Base-by-base conservation (phyloP, 148 eudicot genomes). In the Rhododendron williamsianum region DNA sequence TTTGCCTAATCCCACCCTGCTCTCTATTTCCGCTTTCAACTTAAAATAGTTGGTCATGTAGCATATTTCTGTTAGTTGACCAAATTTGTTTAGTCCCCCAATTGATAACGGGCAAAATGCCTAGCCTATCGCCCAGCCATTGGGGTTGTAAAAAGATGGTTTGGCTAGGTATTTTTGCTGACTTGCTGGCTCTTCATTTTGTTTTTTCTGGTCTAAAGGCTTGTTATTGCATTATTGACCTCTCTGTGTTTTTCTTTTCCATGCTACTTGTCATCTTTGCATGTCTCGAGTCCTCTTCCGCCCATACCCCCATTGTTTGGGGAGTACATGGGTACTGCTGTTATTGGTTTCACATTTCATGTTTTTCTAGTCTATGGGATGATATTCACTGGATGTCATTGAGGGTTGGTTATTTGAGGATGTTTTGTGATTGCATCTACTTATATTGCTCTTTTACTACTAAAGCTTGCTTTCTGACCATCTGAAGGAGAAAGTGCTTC, bases 381-480 rank as follows among this genome's bases (percentile, higher is more conserved):
- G 69, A 21, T 60, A 60, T 60, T 21, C 69, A 60, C 25, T 60
- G 69, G 3, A 60, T 67, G 73, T 27, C 73, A 67, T 25, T 27
- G 73, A 25, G 73, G 13, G 73, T 67, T 25, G 25, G 2, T 60
- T 60, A 60, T 60, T 60, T 21, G 67, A 19, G 63, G 21, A 63
- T 63, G 11, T 63, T 63, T 63, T 63, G 25, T 63, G 27, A 27
- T 54, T 80, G 82, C 63, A 27, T 9, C 82, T 27, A 11, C 16
- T 80, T 80, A 12, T 80, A 51, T 13, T 80, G 16, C 63, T 81
- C 19, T 81, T 0, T 21, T 38, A 60, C 33, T n/a, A 15, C 60
- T 81, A 60, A 81, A 46, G 46, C 51, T 84, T 49, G 36, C 82
- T 60, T 33, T 80, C 43, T 85, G 84, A 81, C 10, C 45, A 51